Evolutionary conservation across 139 green algal species (phyloP), one percentile per base, ranked within the genome.

Genomic region (Chlorella sp.): DNA sequence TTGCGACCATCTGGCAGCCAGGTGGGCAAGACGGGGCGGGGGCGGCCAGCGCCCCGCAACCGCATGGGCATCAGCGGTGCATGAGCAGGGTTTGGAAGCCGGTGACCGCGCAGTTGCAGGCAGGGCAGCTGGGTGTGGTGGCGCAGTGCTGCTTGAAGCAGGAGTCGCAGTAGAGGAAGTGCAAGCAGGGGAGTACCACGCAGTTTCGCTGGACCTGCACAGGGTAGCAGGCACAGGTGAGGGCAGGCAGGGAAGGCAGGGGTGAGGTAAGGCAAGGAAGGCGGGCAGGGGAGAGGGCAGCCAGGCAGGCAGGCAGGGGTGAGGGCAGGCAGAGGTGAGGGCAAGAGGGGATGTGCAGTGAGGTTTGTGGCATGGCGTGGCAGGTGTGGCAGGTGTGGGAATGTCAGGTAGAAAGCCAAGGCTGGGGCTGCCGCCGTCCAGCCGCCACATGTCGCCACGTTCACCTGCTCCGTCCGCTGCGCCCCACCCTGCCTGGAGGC

Each of bases 101-200:
- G 42, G 84, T 93, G 73, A 93, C 85, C 9, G 81, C 42, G 39
- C 53, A 79, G 81, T 88, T 89, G 91, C 91, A 93, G 36, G 83
- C 91, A 4, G 91, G 91, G 75, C 91, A 93, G 78, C 28, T 83
- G 42, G 83, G 88, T 42, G 37, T 92, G 76, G 64, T 36, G 77
- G 78, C 32, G 69, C 90, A 93, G 83, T 93, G 91, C 78, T 89
- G 40, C 85, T 93, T 88, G 36, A 93, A 88, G 83, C 91, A 93
- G n/a, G 36, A 57, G 60, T 93, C 91, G 81, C 91, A 94, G 68
- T 88, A 92, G 57, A 90, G 77, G 69, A 94, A 94, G 88, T 94
- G 91, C 26, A 94, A 73, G 90, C 91, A 94, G 30, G 91, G 91
- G 30, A 94, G 86, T 42, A 93, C 91, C n/a, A 94, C 79, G 79